Evolutionary conservation across 352 stramenopile genomes (phyloP), one percentile per base, ranked within the genome.

Genomic region (Phytophthora citrophthora): DNA sequence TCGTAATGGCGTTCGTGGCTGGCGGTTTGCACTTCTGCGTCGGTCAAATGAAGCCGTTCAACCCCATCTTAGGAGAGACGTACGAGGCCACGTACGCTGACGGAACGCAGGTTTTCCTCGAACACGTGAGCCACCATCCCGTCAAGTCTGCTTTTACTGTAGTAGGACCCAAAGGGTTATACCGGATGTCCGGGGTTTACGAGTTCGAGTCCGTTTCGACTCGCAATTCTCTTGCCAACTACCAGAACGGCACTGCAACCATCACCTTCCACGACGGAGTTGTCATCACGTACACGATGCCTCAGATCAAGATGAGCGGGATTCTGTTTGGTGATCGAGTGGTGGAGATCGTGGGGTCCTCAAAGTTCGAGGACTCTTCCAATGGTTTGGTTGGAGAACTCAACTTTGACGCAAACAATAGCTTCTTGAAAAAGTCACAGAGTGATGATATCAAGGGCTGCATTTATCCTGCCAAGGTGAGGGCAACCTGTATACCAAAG

Each of bases 301-400:
- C 84, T 13, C 81, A 93, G 60, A 89, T 93, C 71, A 93, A 91
- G 62, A 91, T 91, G 82, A 88, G 72, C 40, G 84, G 84, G 4
- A 60, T 93, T 15, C 61, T 93, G 26, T 80, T 91, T 11, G 84
- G 84, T 2, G 82, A 93, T 15, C 84, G 82, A 5, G 72, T 90
- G 20, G 83, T 93, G 12, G 84, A 91, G 58, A 81, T 91, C 38
- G 70, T 74, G 3, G 84, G 84, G 48, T 48, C 66, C 1, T 77
- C 74, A 20, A 76, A 69, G 18, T 91, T 93, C 26, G 68, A 79
- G 12, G 82, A 93, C 64, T 31, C 52, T 0, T 26, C 44, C 7
- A 72, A 87, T 31, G 44, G 66, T 3, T 75, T 93, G 5, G 55
- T 72, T 9, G 80, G 74, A 2, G 80, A 90, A 20, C 58, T 93